Conservation (phyloP, 768 basidiomycete species). For the Termitomyces sp. region DNA sequence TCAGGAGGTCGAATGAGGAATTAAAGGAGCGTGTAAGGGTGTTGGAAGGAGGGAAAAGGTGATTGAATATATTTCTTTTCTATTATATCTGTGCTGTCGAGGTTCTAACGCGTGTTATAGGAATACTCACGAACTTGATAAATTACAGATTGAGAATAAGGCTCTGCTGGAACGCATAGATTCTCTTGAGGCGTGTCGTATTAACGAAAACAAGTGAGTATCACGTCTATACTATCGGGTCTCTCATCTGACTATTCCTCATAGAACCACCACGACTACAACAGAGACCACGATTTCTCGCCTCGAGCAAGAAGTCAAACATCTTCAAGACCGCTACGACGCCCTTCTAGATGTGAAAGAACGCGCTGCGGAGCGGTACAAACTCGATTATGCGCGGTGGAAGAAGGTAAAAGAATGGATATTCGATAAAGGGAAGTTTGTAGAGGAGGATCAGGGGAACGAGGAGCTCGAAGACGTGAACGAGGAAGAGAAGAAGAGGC, state of each 20-base stretch:
- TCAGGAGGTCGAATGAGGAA: constrained; percentile 18
- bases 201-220: constrained; percentile 8
- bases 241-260: background rate
- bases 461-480: constrained; percentile 16
- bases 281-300: background rate
- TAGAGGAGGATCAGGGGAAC: constrained; percentile 11
- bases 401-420: constrained; percentile 39
- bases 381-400: constrained; percentile 52
- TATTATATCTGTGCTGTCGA: background rate
- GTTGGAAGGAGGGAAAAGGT: background rate
- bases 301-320: constrained; percentile 22
- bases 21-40: constrained; percentile 10
- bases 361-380: constrained; percentile 42
- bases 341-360: constrained; percentile 37
- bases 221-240: background rate
- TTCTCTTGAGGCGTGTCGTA: background rate
- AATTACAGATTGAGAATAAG: background rate
- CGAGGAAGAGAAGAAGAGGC: constrained; percentile 22
- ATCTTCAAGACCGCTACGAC: constrained; percentile 39
- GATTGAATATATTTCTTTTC: background rate
- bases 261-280: background rate
- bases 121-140: background rate
- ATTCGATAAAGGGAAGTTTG: constrained; percentile 26
- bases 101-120: background rate
- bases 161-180: background rate